Evolutionary conservation across 2,329 filamentous ascomycete genomes (phyloP).

Genomic region (Colletotrichum trifolii): DNA sequence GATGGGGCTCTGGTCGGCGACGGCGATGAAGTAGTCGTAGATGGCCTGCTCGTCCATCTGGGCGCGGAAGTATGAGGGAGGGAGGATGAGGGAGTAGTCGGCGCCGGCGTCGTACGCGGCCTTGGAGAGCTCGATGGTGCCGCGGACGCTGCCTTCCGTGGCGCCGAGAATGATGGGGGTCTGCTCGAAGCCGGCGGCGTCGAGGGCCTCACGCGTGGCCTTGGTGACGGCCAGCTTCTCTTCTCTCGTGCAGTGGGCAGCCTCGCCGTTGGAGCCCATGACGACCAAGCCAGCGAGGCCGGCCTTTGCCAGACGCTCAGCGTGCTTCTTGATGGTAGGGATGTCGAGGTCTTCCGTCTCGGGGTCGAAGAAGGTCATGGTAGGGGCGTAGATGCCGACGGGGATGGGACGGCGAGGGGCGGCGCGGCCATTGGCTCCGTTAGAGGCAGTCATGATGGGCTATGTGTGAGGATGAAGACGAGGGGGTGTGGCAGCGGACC

Average conservation of each 20-base stretch:
- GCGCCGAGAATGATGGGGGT: slow-evolving; percentile 87
- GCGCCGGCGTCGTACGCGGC: slow-evolving; percentile 76
- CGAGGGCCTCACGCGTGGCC: slow-evolving; percentile 83
- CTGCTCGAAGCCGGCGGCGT: slow-evolving; percentile 79
- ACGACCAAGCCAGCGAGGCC: slow-evolving; percentile 85
- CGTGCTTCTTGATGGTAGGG: slow-evolving; percentile 81
- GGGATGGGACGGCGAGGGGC: slow-evolving; percentile 69
- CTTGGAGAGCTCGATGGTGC: slow-evolving; percentile 80
- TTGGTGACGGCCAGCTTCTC: slow-evolving; percentile 81
- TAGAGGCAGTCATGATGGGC: slow-evolving; percentile 37
- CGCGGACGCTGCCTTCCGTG: slow-evolving; percentile 83
- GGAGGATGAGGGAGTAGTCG: slow-evolving; percentile 83
- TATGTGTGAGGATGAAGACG: slow-evolving; percentile 16
- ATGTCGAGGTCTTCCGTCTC: slow-evolving; percentile 88
- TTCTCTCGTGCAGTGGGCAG: slow-evolving; percentile 81
- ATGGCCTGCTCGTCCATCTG: slow-evolving; percentile 81
- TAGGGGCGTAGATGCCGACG: slow-evolving; percentile 87
- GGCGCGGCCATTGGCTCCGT: slow-evolving; percentile 37
- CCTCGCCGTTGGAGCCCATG: slow-evolving; percentile 93
- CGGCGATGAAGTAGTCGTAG: slow-evolving; percentile 77
- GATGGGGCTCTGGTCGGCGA: slow-evolving; percentile 80
- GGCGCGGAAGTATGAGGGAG: slow-evolving; percentile 84
- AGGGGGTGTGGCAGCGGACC: slow-evolving; percentile 27
- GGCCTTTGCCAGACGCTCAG: slow-evolving; percentile 78
- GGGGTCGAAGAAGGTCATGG: slow-evolving; percentile 90